phyloP scores from a whole-genome alignment of 208 protist species.

The Wallacemonas sp. region DNA sequence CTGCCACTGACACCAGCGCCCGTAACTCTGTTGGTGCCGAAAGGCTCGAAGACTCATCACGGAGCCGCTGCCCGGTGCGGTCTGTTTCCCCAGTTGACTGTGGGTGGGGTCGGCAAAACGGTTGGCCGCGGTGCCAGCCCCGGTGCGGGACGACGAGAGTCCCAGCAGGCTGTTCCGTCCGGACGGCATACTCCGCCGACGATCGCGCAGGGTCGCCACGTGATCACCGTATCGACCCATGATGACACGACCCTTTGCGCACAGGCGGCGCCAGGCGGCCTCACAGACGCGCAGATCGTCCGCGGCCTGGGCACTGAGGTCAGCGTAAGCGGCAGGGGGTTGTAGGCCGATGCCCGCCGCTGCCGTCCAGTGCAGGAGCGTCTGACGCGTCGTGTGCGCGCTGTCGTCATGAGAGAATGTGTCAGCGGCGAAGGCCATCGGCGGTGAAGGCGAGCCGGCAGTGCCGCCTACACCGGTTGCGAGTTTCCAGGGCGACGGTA shows the following conservation, averaged over 20 bases:
- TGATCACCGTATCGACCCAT: not conserved
- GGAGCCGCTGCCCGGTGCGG: not conserved
- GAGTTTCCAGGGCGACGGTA: not conserved
- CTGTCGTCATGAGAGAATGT: not conserved
- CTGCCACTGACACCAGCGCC: constrained; percentile 38
- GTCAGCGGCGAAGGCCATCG: not conserved
- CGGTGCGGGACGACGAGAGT: not conserved
- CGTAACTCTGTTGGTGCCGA: constrained; percentile 23
- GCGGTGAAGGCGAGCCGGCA: no score
- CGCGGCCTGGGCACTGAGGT: constrained; percentile 4
- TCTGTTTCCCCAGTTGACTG: not conserved
- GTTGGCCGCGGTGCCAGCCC: not conserved
- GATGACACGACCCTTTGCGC: not conserved
- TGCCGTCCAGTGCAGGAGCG: constrained; percentile 22
- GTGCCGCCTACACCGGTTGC: not conserved
- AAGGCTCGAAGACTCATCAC: constrained; percentile 14
- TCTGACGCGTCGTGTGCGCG: not conserved
- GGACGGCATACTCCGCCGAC: not conserved
- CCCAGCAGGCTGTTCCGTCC: constrained; percentile 3
- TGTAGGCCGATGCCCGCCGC: constrained; percentile 14
- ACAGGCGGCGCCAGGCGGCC: constrained; percentile 7
- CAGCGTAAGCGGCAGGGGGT: not conserved
- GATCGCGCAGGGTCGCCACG: not conserved
- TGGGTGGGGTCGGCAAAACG: constrained; percentile 3
- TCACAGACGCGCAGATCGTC: not conserved